Conservation (phyloP, 345 rosid species). For the Anacardium occidentale region DNA sequence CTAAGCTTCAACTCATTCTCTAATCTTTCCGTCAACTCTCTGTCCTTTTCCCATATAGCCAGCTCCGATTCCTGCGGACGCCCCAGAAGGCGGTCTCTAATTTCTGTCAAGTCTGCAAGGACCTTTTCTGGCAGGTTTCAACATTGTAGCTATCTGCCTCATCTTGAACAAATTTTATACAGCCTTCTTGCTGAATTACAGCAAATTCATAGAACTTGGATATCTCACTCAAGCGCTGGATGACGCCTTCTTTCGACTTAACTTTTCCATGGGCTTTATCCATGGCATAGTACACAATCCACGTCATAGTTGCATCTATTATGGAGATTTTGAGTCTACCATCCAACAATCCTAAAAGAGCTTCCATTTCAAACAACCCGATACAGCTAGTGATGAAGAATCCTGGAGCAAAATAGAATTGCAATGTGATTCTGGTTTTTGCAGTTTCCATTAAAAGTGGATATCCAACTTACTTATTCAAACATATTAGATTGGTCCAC, state of each 20-base stretch:
- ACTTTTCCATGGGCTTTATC: constrained; percentile 73
- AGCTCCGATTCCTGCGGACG: constrained; percentile 62
- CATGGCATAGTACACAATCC: constrained; percentile 71
- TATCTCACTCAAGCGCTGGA: constrained; percentile 66
- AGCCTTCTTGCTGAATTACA: constrained; percentile 71
- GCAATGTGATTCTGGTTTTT: not conserved
- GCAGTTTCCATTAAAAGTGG: constrained; percentile 22
- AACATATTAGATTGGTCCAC: not conserved
- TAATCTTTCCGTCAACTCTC: constrained; percentile 47
- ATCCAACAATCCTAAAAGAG: constrained; percentile 39
- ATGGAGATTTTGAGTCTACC: constrained; percentile 56
- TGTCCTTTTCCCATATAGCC: constrained; percentile 69
- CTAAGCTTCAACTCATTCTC: constrained; percentile 55
- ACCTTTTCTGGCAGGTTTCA: constrained; percentile 60
- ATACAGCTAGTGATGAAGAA: not conserved
- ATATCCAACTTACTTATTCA: constrained; percentile 28
- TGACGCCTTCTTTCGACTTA: constrained; percentile 56
- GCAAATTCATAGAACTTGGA: constrained; percentile 82
- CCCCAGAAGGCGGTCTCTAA: constrained; percentile 67
- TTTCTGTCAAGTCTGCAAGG: constrained; percentile 55
- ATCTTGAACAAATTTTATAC: constrained; percentile 68
- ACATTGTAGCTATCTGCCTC: constrained; percentile 46
- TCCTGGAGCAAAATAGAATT: not conserved
- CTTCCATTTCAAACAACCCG: constrained; percentile 38
- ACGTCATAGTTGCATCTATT: constrained; percentile 83